Percentiles rank a stretch among this genome's conserved stretches.
Conservation (phyloP, 768 basidiomycete species). For the Trametes punicea region DNA sequence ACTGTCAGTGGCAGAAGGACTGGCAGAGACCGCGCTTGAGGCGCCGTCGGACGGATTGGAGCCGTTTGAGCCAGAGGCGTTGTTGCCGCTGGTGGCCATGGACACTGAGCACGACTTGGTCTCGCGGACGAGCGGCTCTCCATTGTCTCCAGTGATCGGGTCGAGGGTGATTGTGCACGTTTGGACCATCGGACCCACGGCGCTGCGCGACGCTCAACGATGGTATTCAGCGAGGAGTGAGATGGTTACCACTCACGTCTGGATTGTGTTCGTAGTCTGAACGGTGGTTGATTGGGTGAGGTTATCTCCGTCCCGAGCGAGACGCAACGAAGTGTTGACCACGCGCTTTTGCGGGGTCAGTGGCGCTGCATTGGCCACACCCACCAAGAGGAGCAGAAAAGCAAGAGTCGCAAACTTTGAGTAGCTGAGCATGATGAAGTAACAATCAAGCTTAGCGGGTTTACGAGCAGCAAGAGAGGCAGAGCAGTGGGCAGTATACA, state of each 20-base stretch:
- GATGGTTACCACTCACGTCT: slow-evolving; percentile 38
- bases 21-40: too few species aligned
- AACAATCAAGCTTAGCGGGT: slow-evolving; percentile 12
- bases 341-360: slow-evolving; percentile 15
- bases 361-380: slow-evolving; percentile 30
- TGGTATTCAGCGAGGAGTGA: neutral
- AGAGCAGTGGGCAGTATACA: slow-evolving; percentile 16
- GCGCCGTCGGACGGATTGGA: slow-evolving; percentile 1
- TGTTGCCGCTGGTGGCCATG: slow-evolving; percentile 14
- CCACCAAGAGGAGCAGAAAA: slow-evolving; percentile 26
- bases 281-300: slow-evolving; percentile 34
- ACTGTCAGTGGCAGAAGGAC: slow-evolving; percentile 2
- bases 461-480: slow-evolving; percentile 19
- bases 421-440: slow-evolving; percentile 27
- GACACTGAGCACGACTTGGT: slow-evolving; percentile 31
- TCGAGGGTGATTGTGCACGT: slow-evolving; percentile 35
- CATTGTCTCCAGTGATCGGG: slow-evolving; percentile 32
- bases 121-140: slow-evolving; percentile 32
- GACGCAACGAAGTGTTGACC: slow-evolving; percentile 5
- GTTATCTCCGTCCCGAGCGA: slow-evolving; percentile 25
- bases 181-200: slow-evolving; percentile 33
- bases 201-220: slow-evolving; percentile 6
- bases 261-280: slow-evolving; percentile 33
- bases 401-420: slow-evolving; percentile 21
- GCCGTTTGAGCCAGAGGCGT: slow-evolving; percentile 7